Percentiles rank a stretch among this genome's conserved stretches.
These are phyloP conservation scores for Pyrenochaeta sp. DNA, from an alignment of 2,329 filamentous ascomycete genomes.

Conservation along the genomic window DNA sequence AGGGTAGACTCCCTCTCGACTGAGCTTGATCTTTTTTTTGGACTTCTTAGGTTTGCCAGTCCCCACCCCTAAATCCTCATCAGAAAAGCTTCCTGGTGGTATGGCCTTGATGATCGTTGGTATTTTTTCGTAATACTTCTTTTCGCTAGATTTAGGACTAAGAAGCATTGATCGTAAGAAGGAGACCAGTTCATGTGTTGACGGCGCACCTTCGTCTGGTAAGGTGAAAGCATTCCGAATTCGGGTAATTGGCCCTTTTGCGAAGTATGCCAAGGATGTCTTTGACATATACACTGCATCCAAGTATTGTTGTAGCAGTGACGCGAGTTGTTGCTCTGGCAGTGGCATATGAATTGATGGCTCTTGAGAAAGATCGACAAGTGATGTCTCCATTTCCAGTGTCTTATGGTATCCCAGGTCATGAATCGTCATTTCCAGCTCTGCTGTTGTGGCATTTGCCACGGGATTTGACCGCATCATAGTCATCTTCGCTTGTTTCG, in stretches of 20 bases:
- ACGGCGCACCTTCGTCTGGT: conserved; percentile 66
- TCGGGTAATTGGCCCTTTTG: conserved; percentile 80
- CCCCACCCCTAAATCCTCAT: conserved; percentile 51
- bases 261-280: conserved; percentile 83
- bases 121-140: conserved; percentile 79
- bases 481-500: conserved; percentile 34
- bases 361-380: conserved; percentile 13
- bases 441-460: conserved; percentile 8
- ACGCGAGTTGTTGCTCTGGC: conserved; percentile 62
- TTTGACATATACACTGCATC: conserved; percentile 60
- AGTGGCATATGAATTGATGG: conserved; percentile 17
- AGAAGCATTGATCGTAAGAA: conserved; percentile 76
- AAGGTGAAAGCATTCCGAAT: conserved; percentile 75
- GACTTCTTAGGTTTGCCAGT: conserved; percentile 49
- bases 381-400: not conserved
- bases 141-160: conserved; percentile 74
- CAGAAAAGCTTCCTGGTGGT: conserved; percentile 52
- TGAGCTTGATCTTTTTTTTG: conserved; percentile 62
- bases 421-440: not conserved
- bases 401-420: conserved; percentile 1
- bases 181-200: conserved; percentile 69
- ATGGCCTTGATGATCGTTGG: conserved; percentile 70
- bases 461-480: conserved; percentile 39
- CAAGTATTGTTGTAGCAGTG: conserved; percentile 48
- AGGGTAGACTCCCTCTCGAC: conserved; percentile 74